A percentile compares a stretch with the other conserved stretches of the same genome.
Conservation (phyloP, 2,329 filamentous ascomycete species). For the Neopestalotiopsis sp. region DNA sequence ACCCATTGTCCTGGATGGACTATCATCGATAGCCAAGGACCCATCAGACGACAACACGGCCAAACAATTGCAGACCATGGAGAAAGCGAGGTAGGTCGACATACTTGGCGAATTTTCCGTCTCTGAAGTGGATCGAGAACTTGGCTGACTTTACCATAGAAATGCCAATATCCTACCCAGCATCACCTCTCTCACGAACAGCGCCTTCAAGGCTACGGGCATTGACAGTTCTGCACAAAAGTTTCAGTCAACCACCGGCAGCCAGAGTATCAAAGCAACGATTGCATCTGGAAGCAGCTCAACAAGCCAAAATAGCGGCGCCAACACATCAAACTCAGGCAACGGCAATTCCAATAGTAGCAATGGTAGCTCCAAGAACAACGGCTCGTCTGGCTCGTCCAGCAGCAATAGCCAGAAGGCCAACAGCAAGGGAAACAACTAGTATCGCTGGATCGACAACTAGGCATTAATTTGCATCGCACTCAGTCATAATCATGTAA, state of each 20-base stretch:
- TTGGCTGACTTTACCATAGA: constrained; percentile 8
- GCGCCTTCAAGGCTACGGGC: constrained; percentile 20
- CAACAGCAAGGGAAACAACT: background rate
- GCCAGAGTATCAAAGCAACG: constrained; percentile 8
- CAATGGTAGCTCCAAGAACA: background rate
- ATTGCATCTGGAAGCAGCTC: background rate
- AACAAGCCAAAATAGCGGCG: background rate
- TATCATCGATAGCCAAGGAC: constrained; percentile 23
- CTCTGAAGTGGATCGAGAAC: too few species aligned
- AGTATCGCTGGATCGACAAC: background rate
- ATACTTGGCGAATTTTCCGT: background rate
- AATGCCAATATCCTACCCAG: constrained; percentile 25
- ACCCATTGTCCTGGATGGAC: constrained; percentile 22
- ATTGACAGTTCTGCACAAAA: constrained; percentile 15
- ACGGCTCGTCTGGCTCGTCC: background rate
- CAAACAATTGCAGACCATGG: constrained; percentile 21
- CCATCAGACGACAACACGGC: constrained; percentile 23
- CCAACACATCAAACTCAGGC: background rate
- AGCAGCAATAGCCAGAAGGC: background rate
- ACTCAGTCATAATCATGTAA: background rate
- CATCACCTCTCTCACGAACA: constrained; percentile 23
- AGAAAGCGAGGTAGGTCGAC: constrained; percentile 21
- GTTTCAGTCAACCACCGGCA: constrained; percentile 18
- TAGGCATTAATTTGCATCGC: background rate
- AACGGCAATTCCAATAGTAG: background rate